Conservation (phyloP, 805 yeast genomes). For the Hanseniaspora occidentalis region DNA sequence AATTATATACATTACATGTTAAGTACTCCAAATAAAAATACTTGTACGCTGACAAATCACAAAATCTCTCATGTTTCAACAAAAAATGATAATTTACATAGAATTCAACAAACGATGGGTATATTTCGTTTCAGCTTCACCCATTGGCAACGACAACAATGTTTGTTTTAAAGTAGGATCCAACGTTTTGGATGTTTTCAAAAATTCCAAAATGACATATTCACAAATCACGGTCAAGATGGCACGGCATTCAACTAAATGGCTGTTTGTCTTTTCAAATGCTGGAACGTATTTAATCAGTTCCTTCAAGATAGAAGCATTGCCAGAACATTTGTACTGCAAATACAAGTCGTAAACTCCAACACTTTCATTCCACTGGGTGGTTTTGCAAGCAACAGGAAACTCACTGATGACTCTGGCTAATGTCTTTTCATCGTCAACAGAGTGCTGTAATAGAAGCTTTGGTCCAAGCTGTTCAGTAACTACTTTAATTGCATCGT, state of each 20-base stretch:
- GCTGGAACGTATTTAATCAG: slow-evolving; percentile 35
- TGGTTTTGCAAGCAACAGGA: slow-evolving; percentile 29
- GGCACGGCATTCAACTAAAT: slow-evolving; percentile 26
- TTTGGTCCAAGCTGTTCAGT: slow-evolving; percentile 57
- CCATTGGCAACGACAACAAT: slow-evolving; percentile 15
- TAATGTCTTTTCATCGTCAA: slow-evolving; percentile 31
- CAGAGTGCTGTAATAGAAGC: slow-evolving; percentile 30
- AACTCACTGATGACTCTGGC: slow-evolving; percentile 28
- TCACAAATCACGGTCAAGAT: slow-evolving; percentile 44
- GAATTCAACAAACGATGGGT: slow-evolving; percentile 20
- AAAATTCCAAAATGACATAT: slow-evolving; percentile 22
- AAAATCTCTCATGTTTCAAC: too few species aligned
- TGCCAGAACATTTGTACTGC: slow-evolving; percentile 17
- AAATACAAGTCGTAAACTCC: slow-evolving; percentile 44
- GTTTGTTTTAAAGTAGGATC: slow-evolving; percentile 4
- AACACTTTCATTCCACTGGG: slow-evolving; percentile 46
- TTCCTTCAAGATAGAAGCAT: slow-evolving; percentile 14
- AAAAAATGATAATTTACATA: slow-evolving; percentile 7
- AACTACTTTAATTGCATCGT: slow-evolving; percentile 51
- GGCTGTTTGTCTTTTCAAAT: slow-evolving; percentile 24
- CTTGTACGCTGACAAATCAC: too few species aligned
- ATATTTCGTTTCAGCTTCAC: slow-evolving; percentile 21
- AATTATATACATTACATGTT: too few species aligned
- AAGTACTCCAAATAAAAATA: too few species aligned
- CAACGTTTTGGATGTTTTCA: slow-evolving; percentile 3